A percentile compares a stretch with the other conserved stretches of the same genome.
Conservation (phyloP, 805 yeast genomes). For the Lipomyces orientalis region DNA sequence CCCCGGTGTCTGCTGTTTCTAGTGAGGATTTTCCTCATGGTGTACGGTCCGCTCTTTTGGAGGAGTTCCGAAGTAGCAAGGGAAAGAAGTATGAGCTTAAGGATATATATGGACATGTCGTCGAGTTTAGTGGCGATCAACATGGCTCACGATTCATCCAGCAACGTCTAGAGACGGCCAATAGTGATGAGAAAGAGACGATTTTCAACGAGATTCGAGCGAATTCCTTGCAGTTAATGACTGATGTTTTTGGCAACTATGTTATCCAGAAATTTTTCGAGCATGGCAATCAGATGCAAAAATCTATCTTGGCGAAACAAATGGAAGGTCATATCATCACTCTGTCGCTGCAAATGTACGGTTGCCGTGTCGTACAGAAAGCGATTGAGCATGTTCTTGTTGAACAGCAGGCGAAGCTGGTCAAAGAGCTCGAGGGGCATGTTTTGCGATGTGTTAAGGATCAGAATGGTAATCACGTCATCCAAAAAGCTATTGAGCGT, state of each 20-base stretch:
- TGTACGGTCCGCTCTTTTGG: conserved; percentile 62
- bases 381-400: conserved; percentile 77
- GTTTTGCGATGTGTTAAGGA: conserved; percentile 80
- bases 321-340: conserved; percentile 77
- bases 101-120: conserved; percentile 83
- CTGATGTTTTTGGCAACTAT: conserved; percentile 97
- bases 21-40: conserved; percentile 31
- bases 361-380: conserved; percentile 95
- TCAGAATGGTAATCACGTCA: conserved; percentile 97
- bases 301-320: conserved; percentile 65
- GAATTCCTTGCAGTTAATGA: conserved; percentile 77
- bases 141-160: conserved; percentile 97
- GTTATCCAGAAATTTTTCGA: conserved; percentile 95
- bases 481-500: conserved; percentile 90
- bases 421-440: conserved; percentile 69
- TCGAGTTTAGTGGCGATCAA: conserved; percentile 93
- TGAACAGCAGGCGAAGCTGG: conserved; percentile 68
- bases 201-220: conserved; percentile 84
- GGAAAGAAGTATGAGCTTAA: conserved; percentile 66
- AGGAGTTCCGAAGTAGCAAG: conserved; percentile 76
- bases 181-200: conserved; percentile 73
- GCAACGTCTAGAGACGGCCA: conserved; percentile 72
- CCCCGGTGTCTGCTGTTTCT: conserved; percentile 6
- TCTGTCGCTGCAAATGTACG: conserved; percentile 92
- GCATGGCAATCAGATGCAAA: conserved; percentile 73